Evolutionary conservation across 257 asterid genomes (phyloP), one percentile per base, ranked within the genome.

Genomic region (Lycium ferocissimum): DNA sequence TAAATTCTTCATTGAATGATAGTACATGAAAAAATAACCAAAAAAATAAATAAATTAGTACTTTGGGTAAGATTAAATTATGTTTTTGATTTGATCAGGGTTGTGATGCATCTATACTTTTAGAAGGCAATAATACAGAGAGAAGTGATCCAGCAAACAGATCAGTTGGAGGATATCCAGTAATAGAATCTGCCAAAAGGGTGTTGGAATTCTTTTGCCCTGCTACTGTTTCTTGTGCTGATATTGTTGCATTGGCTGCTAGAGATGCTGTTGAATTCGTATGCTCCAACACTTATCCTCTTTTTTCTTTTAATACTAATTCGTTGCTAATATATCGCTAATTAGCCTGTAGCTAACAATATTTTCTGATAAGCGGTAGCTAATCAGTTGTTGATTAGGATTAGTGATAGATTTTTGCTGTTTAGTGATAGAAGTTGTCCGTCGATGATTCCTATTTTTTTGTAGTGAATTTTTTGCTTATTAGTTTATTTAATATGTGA

Each of bases 211-310:
- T 92, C 63, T 92, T 93, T 66, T 94, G 98, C 75, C 97, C 97
- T 0, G 88, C 85, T 84, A 90, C 84, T 26, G 97, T 94, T 87
- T 94, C 98, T 88, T 94, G 98, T 85, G 97, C 98, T 33, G 98
- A 94, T 86, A 88, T 94, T 73, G 86, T 94, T 54, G 97, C 94
- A 59, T 85, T 94, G 86, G 95, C 97, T 35, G 98, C 98, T 40
- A 86, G 98, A 88, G 98, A 94, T 61, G 93, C 97, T 14, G 97
- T 94, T 56, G 93, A 92, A 91, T 89, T 87, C 51, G 98, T 94
- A 93, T 72, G 14, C 9, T 73, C n/a, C 20, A 37, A 7, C 45
- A 61, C 14, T 9, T 9, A 11, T 15, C 1, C 10, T 3, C n/a
- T 0, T 26, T 3, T 38, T 4, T 45, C 3, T 18, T 7, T 40